phyloP scores from a whole-genome alignment of 345 rosid genomes.

The Erodium maritimum region DNA sequence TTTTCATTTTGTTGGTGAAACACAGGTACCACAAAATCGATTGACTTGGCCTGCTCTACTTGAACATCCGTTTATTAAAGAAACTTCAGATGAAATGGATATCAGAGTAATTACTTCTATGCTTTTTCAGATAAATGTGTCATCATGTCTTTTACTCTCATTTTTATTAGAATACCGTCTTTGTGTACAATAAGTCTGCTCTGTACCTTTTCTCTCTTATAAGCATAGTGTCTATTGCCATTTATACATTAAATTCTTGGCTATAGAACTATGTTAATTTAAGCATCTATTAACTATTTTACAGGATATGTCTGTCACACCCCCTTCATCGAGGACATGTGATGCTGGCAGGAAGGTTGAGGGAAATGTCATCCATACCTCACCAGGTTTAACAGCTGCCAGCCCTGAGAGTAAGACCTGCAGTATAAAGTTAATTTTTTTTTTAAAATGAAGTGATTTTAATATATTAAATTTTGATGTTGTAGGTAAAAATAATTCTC shows the following conservation, averaged over 20 bases:
- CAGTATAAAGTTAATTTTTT: neutral
- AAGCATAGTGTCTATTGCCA: neutral
- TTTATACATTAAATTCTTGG: neutral
- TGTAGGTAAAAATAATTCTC: conserved; percentile 34
- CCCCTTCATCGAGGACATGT: conserved; percentile 23
- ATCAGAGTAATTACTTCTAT: conserved; percentile 42
- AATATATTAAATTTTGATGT: conserved; percentile 12
- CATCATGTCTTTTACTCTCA: no score
- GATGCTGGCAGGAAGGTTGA: conserved; percentile 33
- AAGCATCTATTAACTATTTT: conserved; percentile 14
- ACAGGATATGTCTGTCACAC: conserved; percentile 40
- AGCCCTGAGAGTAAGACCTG: conserved; percentile 18
- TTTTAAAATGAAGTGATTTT: conserved; percentile 3
- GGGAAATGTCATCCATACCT: conserved; percentile 30
- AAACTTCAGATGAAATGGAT: conserved; percentile 48
- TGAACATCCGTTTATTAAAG: conserved; percentile 89
- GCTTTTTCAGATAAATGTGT: neutral
- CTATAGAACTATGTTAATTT: conserved; percentile 12
- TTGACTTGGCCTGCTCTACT: conserved; percentile 92
- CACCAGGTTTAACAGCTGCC: conserved; percentile 27
- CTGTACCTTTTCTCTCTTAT: no score
- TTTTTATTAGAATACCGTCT: no score
- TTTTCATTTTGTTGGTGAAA: conserved; percentile 13
- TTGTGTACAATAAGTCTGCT: no score
- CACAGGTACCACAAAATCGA: conserved; percentile 83